Conservation (phyloP, 129 eudicot genomes). For the Pittosporum tobira region DNA sequence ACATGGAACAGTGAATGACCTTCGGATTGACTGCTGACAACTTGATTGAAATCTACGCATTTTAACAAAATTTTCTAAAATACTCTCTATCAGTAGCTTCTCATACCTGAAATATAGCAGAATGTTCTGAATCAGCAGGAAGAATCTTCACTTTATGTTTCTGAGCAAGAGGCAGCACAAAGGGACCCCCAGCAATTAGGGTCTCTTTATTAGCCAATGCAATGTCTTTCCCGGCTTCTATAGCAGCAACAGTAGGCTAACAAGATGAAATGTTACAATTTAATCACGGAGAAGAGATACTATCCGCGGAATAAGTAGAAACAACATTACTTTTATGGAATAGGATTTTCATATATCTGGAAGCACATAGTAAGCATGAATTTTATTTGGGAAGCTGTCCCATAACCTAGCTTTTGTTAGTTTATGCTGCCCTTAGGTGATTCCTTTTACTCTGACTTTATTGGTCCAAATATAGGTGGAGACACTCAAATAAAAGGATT, state of each 20-base stretch:
- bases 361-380: background rate
- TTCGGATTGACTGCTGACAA: too few species aligned
- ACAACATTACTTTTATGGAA: too few species aligned
- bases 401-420: too few species aligned
- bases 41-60: too few species aligned
- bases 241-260: conserved; percentile 99
- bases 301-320: background rate
- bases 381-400: too few species aligned
- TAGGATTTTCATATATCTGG: background rate
- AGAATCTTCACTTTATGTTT: conserved; percentile 98
- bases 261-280: conserved; percentile 6
- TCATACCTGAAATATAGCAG: conserved; percentile 93
- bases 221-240: conserved; percentile 92
- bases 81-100: background rate
- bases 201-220: conserved; percentile 98
- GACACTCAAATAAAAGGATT: too few species aligned
- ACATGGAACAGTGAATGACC: too few species aligned
- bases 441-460: too few species aligned
- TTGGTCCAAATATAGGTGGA: too few species aligned
- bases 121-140: conserved; percentile 98
- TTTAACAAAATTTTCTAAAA: too few species aligned
- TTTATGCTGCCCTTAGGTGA: too few species aligned
- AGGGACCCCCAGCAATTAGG: conserved; percentile 94
- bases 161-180: conserved; percentile 95
- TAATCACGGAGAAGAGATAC: background rate